Percentiles rank a stretch among this genome's conserved stretches.
Evolutionary conservation across 805 yeast species (phyloP).

Genomic region (Saturnispora besseyi): DNA sequence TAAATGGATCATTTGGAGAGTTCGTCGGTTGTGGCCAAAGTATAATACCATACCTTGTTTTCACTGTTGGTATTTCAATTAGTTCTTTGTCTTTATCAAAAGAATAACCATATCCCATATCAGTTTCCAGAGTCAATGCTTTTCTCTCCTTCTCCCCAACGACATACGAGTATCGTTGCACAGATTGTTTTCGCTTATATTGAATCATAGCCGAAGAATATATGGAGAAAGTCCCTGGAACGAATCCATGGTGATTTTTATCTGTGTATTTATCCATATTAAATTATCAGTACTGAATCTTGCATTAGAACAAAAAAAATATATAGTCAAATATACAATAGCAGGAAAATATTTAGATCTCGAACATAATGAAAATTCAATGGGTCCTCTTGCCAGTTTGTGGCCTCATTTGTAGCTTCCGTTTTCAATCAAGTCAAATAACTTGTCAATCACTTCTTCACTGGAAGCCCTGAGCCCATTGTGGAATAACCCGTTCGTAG

Average conservation of each 20-base stretch:
- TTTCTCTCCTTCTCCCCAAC: not conserved
- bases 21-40: conserved; percentile 43
- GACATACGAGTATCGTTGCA: conserved; percentile 7
- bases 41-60: conserved; percentile 29
- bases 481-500: conserved; percentile 44
- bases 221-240: conserved; percentile 51
- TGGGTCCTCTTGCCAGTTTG: not conserved
- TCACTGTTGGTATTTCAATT: conserved; percentile 20
- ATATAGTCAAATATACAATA: no score
- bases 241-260: conserved; percentile 31
- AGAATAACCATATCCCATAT: conserved; percentile 15
- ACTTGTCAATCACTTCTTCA: conserved; percentile 30
- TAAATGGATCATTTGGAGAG: conserved; percentile 41
- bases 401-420: conserved; percentile 24
- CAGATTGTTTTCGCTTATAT: conserved; percentile 11
- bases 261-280: conserved; percentile 30
- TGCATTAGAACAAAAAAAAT: no score
- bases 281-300: not conserved
- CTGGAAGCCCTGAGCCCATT: conserved; percentile 39
- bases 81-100: conserved; percentile 12
- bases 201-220: conserved; percentile 32
- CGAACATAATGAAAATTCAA: not conserved
- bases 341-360: no score
- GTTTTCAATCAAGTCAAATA: conserved; percentile 32
- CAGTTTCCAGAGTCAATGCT: not conserved